Conservation (phyloP, 108 stramenopile species). For the Cyclostephanos tholiformis region DNA sequence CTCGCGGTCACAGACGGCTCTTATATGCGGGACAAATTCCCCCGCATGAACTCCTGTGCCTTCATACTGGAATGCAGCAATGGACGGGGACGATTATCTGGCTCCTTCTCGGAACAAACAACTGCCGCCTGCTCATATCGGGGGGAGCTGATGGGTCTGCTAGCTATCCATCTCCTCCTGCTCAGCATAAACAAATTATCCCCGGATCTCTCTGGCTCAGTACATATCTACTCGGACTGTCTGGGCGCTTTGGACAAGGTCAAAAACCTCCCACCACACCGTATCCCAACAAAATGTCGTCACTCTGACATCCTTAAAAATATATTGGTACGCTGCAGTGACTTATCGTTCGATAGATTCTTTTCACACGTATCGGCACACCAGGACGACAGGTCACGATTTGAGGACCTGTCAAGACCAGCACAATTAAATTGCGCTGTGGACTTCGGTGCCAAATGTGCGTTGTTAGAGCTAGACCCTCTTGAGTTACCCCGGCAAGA, state of each 20-base stretch:
- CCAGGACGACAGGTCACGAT: no score
- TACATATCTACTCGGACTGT: background rate
- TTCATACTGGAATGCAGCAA: constrained; percentile 22
- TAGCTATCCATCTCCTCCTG: background rate
- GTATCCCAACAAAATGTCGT: no score
- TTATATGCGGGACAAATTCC: background rate
- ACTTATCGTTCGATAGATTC: no score
- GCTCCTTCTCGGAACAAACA: no score
- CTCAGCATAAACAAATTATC: background rate
- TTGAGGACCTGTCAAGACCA: background rate
- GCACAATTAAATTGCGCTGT: background rate
- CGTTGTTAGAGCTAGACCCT: no score
- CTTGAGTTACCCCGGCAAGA: no score
- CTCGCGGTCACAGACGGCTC: constrained; percentile 23
- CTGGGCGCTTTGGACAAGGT: background rate
- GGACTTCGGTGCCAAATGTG: background rate
- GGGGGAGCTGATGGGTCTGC: background rate
- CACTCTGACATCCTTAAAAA: constrained; percentile 19
- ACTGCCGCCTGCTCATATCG: constrained; percentile 8
- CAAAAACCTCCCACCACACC: no score
- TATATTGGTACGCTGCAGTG: background rate
- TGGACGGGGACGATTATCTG: no score
- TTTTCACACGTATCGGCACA: no score
- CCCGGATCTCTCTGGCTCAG: background rate
- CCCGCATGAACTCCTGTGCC: constrained; percentile 7